phyloP scores from a whole-genome alignment of 176 grass and related monocot genomes.

The Oryza nivara region DNA sequence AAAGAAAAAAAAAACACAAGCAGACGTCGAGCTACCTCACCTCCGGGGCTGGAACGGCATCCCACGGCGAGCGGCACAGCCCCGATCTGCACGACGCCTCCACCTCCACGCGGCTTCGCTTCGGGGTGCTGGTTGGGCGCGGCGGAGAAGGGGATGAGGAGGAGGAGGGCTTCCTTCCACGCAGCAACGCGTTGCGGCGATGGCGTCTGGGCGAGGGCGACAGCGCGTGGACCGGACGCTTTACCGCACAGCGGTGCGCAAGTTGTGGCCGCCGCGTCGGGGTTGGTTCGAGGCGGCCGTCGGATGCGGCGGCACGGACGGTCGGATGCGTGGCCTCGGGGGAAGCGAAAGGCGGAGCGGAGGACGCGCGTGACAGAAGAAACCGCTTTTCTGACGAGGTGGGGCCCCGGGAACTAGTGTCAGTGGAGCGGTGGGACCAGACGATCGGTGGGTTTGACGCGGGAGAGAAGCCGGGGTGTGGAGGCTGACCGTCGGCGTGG shows the following conservation, averaged over 20 bases:
- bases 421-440: not conserved
- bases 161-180: not conserved
- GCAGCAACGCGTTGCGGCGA: constrained; percentile 19
- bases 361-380: constrained; percentile 5
- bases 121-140: constrained; percentile 11
- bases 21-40: not conserved
- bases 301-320: constrained; percentile 29
- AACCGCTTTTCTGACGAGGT: not conserved
- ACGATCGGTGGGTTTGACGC: too few relatives aligned
- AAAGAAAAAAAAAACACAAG: not conserved
- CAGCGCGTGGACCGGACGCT: constrained; percentile 41
- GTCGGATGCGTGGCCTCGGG: constrained; percentile 41
- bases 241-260: not conserved
- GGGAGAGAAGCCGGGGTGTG: not conserved
- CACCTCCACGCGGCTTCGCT: constrained; percentile 43
- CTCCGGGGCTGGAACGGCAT: not conserved
- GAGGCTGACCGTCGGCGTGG: not conserved
- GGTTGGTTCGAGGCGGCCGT: not conserved
- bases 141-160: not conserved
- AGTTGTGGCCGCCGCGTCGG: constrained; percentile 8
- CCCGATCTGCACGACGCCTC: constrained; percentile 39
- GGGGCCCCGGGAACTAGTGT: not conserved
- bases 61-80: not conserved
- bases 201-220: constrained; percentile 37
- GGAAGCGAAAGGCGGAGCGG: constrained; percentile 13